Evolutionary conservation across 768 basidiomycete species (phyloP), one percentile per base, ranked within the genome.

Genomic region (Pisolithus marmoratus): DNA sequence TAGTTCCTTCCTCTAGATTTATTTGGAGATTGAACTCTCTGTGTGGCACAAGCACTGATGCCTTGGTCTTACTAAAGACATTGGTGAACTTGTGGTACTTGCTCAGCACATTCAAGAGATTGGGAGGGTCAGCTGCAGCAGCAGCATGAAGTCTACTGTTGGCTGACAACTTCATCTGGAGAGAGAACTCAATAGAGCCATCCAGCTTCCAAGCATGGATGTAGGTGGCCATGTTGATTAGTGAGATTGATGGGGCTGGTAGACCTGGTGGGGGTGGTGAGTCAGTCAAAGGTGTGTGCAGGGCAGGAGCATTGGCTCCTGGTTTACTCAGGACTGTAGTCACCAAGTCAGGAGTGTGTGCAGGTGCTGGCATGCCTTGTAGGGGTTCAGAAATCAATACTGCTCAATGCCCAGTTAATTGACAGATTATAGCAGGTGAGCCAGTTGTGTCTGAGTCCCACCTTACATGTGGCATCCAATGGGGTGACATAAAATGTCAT

Each of bases 61-160:
- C 46, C n/a, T 49, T 52, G 8, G 7, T 12, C 24, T 61, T 60
- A 26, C 55, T 58, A 26, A 57, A 60, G 3, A 59, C 48, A 40
- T 61, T 23, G 0, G 52, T 27, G 14, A 59, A 63, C 3, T 63
- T 22, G 7, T 59, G 54, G 9, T 58, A 63, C 7, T 57, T 4
- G 5, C 19, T 14, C 15, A n/a, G 37, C 15, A 38, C 37, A 5
- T 5, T 5, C 5, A n/a, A 38, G 4, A 38, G n/a, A 8, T 40
- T 19, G 38, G 6, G 14, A 19, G 4, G 27, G 9, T 9, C 4
- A 5, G 27, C 27, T 7, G 27, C 37, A 38, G 37, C 37, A 14
- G 37, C 37, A 38, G 37, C 12, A n/a, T n/a, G 12, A 38, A 38
- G 12, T n/a, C 12, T 12, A 4, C 5, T 5, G 37, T 5, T n/a